Evolutionary conservation across 2,329 filamentous ascomycete species (phyloP), one percentile per base, ranked within the genome.

Genomic region (Bimuria novae-zelandiae): DNA sequence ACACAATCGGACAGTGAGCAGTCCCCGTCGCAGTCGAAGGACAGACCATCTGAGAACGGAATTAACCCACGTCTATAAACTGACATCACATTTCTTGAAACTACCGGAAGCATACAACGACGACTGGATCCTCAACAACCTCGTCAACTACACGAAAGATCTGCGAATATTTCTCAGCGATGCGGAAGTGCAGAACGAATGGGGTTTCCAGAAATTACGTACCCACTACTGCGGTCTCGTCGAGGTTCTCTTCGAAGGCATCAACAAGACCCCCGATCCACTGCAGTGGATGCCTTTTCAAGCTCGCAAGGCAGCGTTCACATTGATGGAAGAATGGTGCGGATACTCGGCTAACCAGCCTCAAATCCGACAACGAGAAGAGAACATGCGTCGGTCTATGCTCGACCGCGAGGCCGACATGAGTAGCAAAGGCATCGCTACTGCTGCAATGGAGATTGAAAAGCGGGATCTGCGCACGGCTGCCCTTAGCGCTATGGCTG

Each of bases 251-350:
- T 99, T 96, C 60, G 90, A 96, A 62, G 91, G 90, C 5, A 91
- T 97, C 63, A 94, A 93, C 62, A 84, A 87, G 46, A 91, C 91
- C 0, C 87, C 86, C 56, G 90, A 97, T 55, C 89, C 92, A 1
- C 88, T 90, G 4, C 84, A 91, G 27, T 99, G 94, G 93, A 94
- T 99, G 85, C 92, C 94, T 0, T 99, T 99, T 67, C 94, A 99
- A 71, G 90, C 92, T 11, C 83, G 95, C 35, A 96, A 97, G 70
- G 97, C 94, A 4, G 89, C 93, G 0, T 99, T 99, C 69, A 88
- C 92, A 0, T 78, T 99, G 42, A 97, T 99, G 92, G 94, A 99
- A 74, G 93, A 97, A 60, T 99, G 95, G 95, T 99, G 94, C 70
- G 94, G 94, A 2, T 97, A 95, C 71, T 96, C 92, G 7, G 91